Base-by-base conservation (phyloP, 805 yeast species). In the Saccharomycopsis malanga region DNA sequence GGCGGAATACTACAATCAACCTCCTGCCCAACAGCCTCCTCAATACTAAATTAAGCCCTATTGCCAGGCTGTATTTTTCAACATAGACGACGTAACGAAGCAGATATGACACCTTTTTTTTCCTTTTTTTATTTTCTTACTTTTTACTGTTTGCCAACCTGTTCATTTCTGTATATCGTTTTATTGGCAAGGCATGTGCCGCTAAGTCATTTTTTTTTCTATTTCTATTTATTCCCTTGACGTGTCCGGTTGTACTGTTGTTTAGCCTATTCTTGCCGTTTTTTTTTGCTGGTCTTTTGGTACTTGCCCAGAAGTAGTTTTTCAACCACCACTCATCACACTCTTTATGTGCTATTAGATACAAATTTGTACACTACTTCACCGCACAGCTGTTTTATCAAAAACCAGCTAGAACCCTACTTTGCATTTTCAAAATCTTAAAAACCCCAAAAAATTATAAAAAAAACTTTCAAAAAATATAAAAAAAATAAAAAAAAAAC, bases 1-100 rank as follows among this genome's bases (percentile, higher is more conserved):
- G 15, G 42, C 40, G 23, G 38, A 44, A 14, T 38, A 49, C 30
- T 34, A 40, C 30, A 7, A 30, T 6, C 50, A 30, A 14, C 57
- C 55, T 30, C 53, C 56, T 10, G 18, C 9, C 7, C 36, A 32
- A n/a, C 36, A 32, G 15, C 17, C 36, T 12, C 36, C 9, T 12
- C 36, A 32, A 18, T 12, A 27, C 12, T 12, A 27, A 27, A 7
- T 12, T 27, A 7, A 27, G 12, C 12, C 7, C 30, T 27, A 27
- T n/a, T n/a, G n/a, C n/a, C n/a, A n/a, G n/a, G n/a, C n/a, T n/a
- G n/a, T n/a, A n/a, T n/a, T 27, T 27, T 27, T 27, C 30, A 27
- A 9, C 30, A 27, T 27, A 9, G 30, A 27, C 30, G 12, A 12
- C 30, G 7, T 27, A 7, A 9, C 30, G 7, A 7, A 27, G 12